Conservation (phyloP, 139 green algal species). For the Chlamydomonas sphaeroides region DNA sequence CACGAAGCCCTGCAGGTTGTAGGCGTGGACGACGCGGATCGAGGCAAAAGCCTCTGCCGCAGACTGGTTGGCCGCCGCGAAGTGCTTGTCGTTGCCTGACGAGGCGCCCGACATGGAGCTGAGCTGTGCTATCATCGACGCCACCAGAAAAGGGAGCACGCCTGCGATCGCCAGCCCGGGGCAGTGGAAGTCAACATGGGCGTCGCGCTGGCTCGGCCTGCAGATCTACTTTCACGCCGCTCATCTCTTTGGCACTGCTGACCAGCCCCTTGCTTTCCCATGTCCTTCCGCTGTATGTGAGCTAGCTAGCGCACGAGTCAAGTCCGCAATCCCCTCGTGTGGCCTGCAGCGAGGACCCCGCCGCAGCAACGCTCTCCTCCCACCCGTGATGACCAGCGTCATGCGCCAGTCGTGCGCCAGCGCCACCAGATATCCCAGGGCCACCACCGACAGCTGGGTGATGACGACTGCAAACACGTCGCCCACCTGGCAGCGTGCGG, state of each 20-base stretch:
- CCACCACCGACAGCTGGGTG: slow-evolving; percentile 27
- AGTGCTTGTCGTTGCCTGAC: slow-evolving; percentile 58
- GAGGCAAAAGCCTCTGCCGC: slow-evolving; percentile 74
- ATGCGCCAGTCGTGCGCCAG: slow-evolving; percentile 84
- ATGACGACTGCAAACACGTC: slow-evolving; percentile 52
- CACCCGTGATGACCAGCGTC: slow-evolving; percentile 71
- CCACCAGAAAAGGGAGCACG: slow-evolving; percentile 72
- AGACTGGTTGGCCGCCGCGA: slow-evolving; percentile 72
- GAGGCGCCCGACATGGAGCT: slow-evolving; percentile 63
- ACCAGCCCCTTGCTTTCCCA: no score
- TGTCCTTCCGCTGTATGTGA: no score
- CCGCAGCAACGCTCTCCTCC: neutral
- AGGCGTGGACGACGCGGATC: slow-evolving; percentile 76
- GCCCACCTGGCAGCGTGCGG: slow-evolving; percentile 37
- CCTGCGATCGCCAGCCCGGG: slow-evolving; percentile 25
- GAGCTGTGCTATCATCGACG: slow-evolving; percentile 50
- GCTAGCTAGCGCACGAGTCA: no score
- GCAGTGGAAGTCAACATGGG: no score
- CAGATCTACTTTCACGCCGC: no score
- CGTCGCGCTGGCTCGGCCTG: no score
- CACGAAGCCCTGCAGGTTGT: slow-evolving; percentile 75
- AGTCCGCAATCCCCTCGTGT: no score
- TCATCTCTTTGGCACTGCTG: no score
- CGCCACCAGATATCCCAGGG: slow-evolving; percentile 62
- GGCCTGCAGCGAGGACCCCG: no score